Evolutionary conservation across 2,329 filamentous ascomycete genomes (phyloP).

Genomic region (Amylocarpus encephaloides): DNA sequence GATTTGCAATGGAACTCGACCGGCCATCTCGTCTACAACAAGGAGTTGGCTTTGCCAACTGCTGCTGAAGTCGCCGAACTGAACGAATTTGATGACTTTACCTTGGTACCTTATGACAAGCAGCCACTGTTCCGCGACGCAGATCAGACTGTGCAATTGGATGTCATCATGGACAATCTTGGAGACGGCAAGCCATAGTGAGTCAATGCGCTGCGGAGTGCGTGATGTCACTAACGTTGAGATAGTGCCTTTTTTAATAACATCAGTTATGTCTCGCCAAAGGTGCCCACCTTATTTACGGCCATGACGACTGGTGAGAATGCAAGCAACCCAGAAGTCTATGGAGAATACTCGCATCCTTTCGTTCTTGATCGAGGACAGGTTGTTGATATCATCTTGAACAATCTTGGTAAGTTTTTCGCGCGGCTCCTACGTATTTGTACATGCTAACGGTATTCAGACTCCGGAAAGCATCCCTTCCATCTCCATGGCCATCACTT

Average conservation of each 20-base stretch:
- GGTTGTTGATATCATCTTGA: constrained; percentile 68
- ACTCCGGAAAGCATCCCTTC: constrained; percentile 64
- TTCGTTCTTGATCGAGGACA: constrained; percentile 63
- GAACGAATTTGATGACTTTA: constrained; percentile 66
- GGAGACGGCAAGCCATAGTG: constrained; percentile 62
- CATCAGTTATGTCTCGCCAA: constrained; percentile 55
- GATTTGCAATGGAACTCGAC: constrained; percentile 63
- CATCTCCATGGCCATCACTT: constrained; percentile 73
- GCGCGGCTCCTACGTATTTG: too few species aligned
- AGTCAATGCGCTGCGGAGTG: neutral
- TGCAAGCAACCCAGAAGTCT: constrained; percentile 53
- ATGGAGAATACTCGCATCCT: constrained; percentile 59
- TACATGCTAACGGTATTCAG: constrained; percentile 32
- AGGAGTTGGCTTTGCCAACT: constrained; percentile 38
- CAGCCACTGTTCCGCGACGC: constrained; percentile 53
- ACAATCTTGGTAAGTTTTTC: constrained; percentile 54
- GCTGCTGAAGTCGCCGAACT: constrained; percentile 55
- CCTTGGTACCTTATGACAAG: constrained; percentile 62
- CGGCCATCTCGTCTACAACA: constrained; percentile 57
- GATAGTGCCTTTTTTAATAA: constrained; percentile 51
- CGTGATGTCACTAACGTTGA: constrained; percentile 1
- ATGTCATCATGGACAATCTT: constrained; percentile 61
- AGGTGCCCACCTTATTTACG: constrained; percentile 63
- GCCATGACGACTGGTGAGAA: constrained; percentile 49
- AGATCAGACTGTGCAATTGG: constrained; percentile 56